Evolutionary conservation across 2,329 filamentous ascomycete genomes (phyloP).

Genomic region (Colletotrichum falcatum): DNA sequence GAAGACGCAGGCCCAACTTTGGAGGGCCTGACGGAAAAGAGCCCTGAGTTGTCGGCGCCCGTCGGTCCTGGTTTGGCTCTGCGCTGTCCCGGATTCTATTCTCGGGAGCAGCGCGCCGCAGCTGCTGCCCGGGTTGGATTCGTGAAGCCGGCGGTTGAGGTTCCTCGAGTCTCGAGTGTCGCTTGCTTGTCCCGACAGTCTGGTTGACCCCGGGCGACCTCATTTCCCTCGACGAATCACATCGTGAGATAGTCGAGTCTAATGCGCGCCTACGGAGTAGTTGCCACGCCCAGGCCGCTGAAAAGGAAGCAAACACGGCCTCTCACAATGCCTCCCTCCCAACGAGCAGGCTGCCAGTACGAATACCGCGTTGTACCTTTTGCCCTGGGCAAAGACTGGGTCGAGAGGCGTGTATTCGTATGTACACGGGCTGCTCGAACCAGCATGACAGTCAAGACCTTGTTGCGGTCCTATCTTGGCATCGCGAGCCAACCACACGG

Average conservation of each 20-base stretch:
- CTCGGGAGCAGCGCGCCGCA: background rate
- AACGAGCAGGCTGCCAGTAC: background rate
- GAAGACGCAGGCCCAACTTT: background rate
- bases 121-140: background rate
- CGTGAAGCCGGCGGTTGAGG: no score
- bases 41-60: background rate
- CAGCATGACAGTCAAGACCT: background rate
- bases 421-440: background rate
- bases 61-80: background rate
- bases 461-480: constrained; percentile 8
- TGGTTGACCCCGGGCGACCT: constrained; percentile 9
- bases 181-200: constrained; percentile 15
- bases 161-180: no score
- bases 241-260: background rate
- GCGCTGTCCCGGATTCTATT: background rate
- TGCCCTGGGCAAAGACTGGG: background rate
- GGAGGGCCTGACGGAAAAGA: background rate
- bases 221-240: constrained; percentile 18
- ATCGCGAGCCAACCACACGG: background rate
- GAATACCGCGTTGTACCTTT: background rate
- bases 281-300: background rate
- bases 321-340: background rate
- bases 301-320: background rate
- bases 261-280: background rate
- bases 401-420: background rate